Conservation (phyloP, 108 stramenopile genomes). For the Bacterosira constricta region DNA sequence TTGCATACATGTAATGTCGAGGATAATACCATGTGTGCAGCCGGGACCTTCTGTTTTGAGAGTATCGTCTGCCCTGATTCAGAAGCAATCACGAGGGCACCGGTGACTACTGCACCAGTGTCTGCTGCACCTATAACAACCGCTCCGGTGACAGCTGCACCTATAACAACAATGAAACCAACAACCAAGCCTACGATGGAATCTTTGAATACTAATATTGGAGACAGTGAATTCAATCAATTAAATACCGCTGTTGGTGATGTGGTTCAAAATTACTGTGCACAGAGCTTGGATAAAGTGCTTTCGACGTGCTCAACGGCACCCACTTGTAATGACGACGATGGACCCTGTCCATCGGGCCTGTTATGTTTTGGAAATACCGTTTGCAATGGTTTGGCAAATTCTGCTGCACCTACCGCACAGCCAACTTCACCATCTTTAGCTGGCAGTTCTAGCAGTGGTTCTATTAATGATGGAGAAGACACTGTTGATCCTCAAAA, state of each 20-base stretch:
- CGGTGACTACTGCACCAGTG: neutral
- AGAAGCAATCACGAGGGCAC: neutral
- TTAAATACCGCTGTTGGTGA: neutral
- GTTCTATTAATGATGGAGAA: neutral
- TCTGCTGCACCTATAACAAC: neutral
- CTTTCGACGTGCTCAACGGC: neutral
- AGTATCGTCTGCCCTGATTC: conserved; percentile 30
- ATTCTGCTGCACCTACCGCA: neutral
- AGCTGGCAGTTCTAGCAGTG: neutral
- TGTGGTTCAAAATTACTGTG: conserved; percentile 13
- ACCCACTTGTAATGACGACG: conserved; percentile 10
- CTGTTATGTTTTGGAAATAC: neutral
- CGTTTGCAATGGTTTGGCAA: neutral
- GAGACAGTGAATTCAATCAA: neutral
- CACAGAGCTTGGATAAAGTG: neutral
- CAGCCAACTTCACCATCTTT: neutral
- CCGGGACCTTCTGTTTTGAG: conserved; percentile 31
- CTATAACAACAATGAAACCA: neutral
- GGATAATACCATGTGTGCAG: conserved; percentile 27
- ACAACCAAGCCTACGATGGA: no score
- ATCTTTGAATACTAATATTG: no score
- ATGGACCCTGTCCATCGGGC: neutral
- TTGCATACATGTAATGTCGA: conserved; percentile 39
- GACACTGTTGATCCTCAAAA: conserved; percentile 8
- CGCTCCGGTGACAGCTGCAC: neutral